These are phyloP conservation scores for Colletotrichum sp. DNA, from an alignment of 2,329 filamentous ascomycete species.

Conservation along the genomic window DNA sequence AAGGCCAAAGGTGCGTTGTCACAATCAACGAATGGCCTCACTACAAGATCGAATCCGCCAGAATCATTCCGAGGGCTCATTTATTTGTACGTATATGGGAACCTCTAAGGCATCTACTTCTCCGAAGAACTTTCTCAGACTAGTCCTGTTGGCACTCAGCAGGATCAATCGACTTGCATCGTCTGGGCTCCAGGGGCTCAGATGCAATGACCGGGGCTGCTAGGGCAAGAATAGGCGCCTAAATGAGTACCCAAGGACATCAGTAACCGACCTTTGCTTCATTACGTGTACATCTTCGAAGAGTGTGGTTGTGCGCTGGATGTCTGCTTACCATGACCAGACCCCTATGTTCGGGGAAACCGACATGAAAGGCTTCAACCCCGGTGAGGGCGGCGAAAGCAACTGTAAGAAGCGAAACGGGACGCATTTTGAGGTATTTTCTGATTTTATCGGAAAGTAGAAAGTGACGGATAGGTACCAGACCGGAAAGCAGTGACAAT, in stretches of 20 bases:
- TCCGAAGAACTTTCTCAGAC: too few species aligned
- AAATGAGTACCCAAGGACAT: not conserved
- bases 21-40: too few species aligned
- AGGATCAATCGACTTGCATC: not conserved
- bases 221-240: not conserved
- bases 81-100: too few species aligned
- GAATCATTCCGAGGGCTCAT: too few species aligned
- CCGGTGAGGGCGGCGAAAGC: not conserved
- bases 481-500: not conserved
- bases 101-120: too few species aligned
- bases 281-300: not conserved
- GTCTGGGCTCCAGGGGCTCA: not conserved
- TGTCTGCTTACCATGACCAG: not conserved
- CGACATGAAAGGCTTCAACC: not conserved
- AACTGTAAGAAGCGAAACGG: not conserved
- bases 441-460: not conserved
- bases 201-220: not conserved
- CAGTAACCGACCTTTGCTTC: too few species aligned
- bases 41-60: too few species aligned
- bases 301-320: accelerated
- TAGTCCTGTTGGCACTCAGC: not conserved
- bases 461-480: accelerated
- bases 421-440: not conserved
- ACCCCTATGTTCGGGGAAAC: not conserved
- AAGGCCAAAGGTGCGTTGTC: too few species aligned